Evolutionary conservation across 495 filamentous ascomycete genomes (phyloP), one percentile per base, ranked within the genome.

Genomic region (Penicillium roqueforti): DNA sequence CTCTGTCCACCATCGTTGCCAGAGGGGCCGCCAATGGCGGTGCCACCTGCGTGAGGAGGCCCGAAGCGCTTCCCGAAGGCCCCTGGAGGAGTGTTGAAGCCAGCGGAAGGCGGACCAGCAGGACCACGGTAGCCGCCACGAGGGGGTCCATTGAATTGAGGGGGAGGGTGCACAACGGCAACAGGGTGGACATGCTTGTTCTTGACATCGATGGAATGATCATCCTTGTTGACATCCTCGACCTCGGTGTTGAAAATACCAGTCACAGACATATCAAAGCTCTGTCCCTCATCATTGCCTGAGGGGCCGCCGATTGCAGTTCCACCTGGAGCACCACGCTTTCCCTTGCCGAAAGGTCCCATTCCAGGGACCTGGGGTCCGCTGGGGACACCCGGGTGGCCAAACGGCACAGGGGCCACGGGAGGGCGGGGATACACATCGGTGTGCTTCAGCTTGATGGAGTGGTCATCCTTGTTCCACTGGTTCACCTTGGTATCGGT

Each of bases 401-500:
- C 11, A 23, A 26, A 43, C 0, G 20, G 22, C 32, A 36, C 32
- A 34, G 13, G 4, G 5, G n/a, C 32, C 14, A n/a, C 32, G 11
- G 26, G 50, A 6, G 53, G 45, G 4, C 4, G 42, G 6, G 55
- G 50, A 53, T 58, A 55, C 22, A 60, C 55, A 42, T 62, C 38
- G 25, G 48, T 65, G 52, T 65, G 40, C 52, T 65, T 65, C 18
- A 67, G 11, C 0, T 60, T 40, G 13, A 67, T 32, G 3, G 62
- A 60, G 63, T 71, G 69, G 54, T 68, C 62, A 32, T 72, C 70
- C 47, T 65, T 55, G 55, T 42, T 61, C 23, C 48, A 60, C 56
- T 65, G 62, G 25, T 61, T 54, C 8, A 71, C 60, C 19, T 58
- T 41, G 34, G 51, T 59, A 48, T 68, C 56, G 7, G 47, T 56